Evolutionary conservation across 106 monocot genomes (phyloP).

Genomic region (Dactylorhiza incarnata): DNA sequence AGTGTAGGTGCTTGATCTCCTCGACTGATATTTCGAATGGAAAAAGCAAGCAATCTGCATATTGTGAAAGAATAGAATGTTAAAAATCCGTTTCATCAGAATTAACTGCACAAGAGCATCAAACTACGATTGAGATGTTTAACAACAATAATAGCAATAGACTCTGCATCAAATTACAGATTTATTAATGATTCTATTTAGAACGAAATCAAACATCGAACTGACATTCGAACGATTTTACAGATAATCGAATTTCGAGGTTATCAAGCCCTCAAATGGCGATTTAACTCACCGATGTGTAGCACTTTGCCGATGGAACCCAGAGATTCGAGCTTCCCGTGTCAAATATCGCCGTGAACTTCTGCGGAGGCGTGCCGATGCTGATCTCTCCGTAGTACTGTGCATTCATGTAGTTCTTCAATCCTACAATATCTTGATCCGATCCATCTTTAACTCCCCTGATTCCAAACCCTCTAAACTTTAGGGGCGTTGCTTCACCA

Average conservation of each 20-base stretch:
- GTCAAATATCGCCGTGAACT: conserved; percentile 79
- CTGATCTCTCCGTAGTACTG: conserved; percentile 91
- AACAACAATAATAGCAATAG: neutral
- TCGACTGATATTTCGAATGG: conserved; percentile 65
- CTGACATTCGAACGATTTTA: neutral
- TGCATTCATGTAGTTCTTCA: conserved; percentile 87
- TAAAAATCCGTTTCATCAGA: neutral
- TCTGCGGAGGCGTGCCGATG: conserved; percentile 67
- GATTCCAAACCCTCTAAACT: conserved; percentile 15
- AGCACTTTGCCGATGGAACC: conserved; percentile 84
- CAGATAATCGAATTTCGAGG: neutral
- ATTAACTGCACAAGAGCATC: neutral
- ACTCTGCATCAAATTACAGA: neutral
- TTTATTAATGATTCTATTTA: neutral
- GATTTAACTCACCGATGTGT: conserved; percentile 47
- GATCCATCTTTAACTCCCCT: neutral
- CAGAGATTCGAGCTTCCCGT: conserved; percentile 87
- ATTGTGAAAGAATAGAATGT: neutral
- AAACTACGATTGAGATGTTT: neutral
- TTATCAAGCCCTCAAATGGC: neutral
- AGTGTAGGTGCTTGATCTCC: conserved; percentile 56
- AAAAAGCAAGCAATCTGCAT: conserved; percentile 73
- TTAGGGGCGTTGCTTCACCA: conserved; percentile 7
- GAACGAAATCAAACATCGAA: too few relatives aligned
- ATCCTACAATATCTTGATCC: conserved; percentile 41